Conservation (phyloP, 352 stramenopile genomes). For the Paralagenidium karlingii region DNA sequence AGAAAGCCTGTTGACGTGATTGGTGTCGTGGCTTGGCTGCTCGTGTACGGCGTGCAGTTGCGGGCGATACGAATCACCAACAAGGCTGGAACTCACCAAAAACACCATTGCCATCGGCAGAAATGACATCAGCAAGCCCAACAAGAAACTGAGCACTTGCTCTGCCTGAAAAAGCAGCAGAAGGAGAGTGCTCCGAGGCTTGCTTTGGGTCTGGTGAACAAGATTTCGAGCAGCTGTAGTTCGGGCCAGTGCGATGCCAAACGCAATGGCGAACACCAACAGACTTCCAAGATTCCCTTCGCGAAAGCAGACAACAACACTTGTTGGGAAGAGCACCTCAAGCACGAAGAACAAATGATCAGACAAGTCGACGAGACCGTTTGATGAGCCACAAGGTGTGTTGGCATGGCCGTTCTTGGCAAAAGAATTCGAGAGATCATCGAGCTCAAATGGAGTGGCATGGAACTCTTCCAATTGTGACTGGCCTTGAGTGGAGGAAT, state of each 20-base stretch:
- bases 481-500: no score
- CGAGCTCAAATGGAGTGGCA: conserved; percentile 25
- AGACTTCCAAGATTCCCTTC: conserved; percentile 8
- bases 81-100: no score
- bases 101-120: conserved; percentile 27
- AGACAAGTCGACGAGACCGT: conserved; percentile 6
- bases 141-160: conserved; percentile 19
- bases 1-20: conserved; percentile 2
- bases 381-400: conserved; percentile 8
- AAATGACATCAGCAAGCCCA: conserved; percentile 19
- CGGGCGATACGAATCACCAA: no score
- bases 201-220: conserved; percentile 6
- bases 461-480: conserved; percentile 11
- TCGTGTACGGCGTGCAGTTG: conserved; percentile 12
- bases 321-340: conserved; percentile 19
- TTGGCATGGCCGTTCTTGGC: conserved; percentile 1
- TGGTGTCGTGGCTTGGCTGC: background rate
- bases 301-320: conserved; percentile 10
- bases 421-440: conserved; percentile 23
- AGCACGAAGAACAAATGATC: conserved; percentile 15
- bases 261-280: conserved; percentile 7
- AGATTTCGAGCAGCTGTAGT: conserved; percentile 9
- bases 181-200: conserved; percentile 17
- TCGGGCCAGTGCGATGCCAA: conserved; percentile 12
- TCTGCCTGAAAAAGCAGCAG: conserved; percentile 30